Base-by-base conservation (phyloP, 2,329 filamentous ascomycete genomes). In the Coniochaeta sp. region DNA sequence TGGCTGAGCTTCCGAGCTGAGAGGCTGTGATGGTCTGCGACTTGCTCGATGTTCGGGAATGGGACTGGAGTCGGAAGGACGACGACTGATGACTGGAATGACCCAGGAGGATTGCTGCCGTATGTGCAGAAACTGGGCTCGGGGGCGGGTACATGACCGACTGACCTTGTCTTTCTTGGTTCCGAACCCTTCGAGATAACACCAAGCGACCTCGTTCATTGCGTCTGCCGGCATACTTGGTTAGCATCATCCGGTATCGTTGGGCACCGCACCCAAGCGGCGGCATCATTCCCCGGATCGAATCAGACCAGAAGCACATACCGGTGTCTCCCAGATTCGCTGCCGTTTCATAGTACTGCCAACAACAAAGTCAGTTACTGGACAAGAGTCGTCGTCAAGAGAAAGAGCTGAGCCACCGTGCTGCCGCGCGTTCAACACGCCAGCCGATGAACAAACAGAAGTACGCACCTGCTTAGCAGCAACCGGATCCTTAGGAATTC, bases 81-180 rank as follows among this genome's bases (percentile, higher is more conserved):
- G 28, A 49, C n/a, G n/a, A n/a, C n/a, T 20, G 18, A 9, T 40
- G 35, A 7, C 9, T 2, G 7, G 3, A 12, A 3, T 16, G 24
- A 33, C 20, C n/a, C n/a, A n/a, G n/a, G n/a, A 50, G 2, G 35
- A 22, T 24, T 26, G 38, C 12, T 26, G 38, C 38, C 45, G 26
- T 4, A 48, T 30, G 45, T 48, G 45, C 45, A 31, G 10, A 12
- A 28, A 46, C 28, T 14, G 12, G 49, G 45, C 12, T n/a, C 22
- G 6, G 12, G 24, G 42, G 38, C 31, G 18, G 42, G n/a, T n/a
- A 31, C 22, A 42, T 42, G 50, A 51, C 47, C 32, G 16, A 57
- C 89, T 71, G 78, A 96, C 92, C 88, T 96, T 97, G 75, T 99
- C 91, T 70, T 97, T 99, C 69, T 91, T 94, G 64, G 91, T 92